Percentiles rank a stretch among this genome's conserved stretches.
Evolutionary conservation across 805 yeast genomes (phyloP).

Genomic region (Starmerella floris): DNA sequence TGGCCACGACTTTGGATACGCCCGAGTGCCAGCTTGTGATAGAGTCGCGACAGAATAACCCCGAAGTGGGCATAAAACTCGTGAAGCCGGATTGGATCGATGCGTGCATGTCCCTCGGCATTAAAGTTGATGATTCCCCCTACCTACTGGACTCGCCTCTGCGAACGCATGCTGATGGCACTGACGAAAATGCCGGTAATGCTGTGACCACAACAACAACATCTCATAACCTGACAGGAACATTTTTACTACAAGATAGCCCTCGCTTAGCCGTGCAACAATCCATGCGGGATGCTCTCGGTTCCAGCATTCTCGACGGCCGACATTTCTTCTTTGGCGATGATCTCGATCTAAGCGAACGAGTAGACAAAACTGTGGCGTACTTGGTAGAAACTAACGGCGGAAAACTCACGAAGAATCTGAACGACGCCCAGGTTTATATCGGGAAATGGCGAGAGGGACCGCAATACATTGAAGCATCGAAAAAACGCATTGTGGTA

Average conservation of each 20-base stretch:
- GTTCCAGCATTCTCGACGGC: constrained; percentile 27
- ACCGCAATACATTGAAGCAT: constrained; percentile 38
- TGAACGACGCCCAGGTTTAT: constrained; percentile 34
- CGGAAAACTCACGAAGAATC: constrained; percentile 34
- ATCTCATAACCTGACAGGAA: constrained; percentile 14
- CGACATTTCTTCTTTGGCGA: constrained; percentile 39
- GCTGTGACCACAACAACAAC: neutral
- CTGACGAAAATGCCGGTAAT: neutral
- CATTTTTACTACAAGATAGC: constrained; percentile 14
- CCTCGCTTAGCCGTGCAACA: constrained; percentile 22
- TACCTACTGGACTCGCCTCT: constrained; percentile 36
- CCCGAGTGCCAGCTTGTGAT: constrained; percentile 48
- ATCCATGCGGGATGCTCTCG: constrained; percentile 19
- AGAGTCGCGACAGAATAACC: constrained; percentile 17
- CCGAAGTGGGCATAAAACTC: constrained; percentile 24
- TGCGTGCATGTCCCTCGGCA: constrained; percentile 45
- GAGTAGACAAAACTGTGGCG: constrained; percentile 31
- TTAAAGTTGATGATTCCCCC: constrained; percentile 39
- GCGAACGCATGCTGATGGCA: neutral
- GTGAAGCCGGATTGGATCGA: constrained; percentile 75
- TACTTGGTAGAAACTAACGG: constrained; percentile 40
- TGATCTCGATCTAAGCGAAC: constrained; percentile 44
- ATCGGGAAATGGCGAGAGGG: constrained; percentile 55
- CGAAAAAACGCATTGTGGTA: constrained; percentile 31
- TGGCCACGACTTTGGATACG: constrained; percentile 41